These are phyloP conservation scores for Coemansia erecta DNA, from an alignment of 192 early-diverging fungal genomes.

Conservation along the genomic window DNA sequence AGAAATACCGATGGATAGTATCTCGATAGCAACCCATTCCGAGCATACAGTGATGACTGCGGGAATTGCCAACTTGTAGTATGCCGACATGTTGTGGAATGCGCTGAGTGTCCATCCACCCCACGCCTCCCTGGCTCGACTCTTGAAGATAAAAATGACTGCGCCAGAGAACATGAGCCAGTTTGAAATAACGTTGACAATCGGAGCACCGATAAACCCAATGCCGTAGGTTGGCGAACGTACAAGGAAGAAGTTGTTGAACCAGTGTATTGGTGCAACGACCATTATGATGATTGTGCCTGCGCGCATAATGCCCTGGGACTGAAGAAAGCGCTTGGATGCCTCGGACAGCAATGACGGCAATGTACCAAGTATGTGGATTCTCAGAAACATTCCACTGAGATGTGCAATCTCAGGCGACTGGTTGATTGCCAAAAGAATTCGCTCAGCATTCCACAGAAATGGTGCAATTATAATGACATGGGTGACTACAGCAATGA, in stretches of 20 bases:
- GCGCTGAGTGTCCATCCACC: constrained; percentile 71
- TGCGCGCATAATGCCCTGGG: constrained; percentile 78
- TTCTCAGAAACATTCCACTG: constrained; percentile 58
- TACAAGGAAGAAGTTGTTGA: constrained; percentile 67
- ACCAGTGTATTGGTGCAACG: constrained; percentile 63
- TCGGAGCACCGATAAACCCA: constrained; percentile 74
- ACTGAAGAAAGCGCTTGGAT: constrained; percentile 72
- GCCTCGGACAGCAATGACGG: constrained; percentile 73
- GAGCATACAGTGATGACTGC: constrained; percentile 72
- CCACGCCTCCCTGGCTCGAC: constrained; percentile 68
- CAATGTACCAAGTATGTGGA: constrained; percentile 63
- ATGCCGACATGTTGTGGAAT: constrained; percentile 57
- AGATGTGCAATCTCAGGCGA: constrained; percentile 60
- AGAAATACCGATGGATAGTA: constrained; percentile 63
- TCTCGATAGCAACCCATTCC: constrained; percentile 77
- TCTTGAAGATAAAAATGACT: constrained; percentile 57
- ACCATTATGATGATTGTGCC: constrained; percentile 63
- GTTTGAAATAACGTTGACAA: constrained; percentile 67
- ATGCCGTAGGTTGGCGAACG: constrained; percentile 29
- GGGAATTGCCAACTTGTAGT: constrained; percentile 66
- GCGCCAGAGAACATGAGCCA: constrained; percentile 61
- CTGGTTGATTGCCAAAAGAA: constrained; percentile 69
- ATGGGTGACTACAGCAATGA: constrained; percentile 55
- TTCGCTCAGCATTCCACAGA: constrained; percentile 65
- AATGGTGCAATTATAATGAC: constrained; percentile 60